Evolutionary conservation across 2,329 filamentous ascomycete species (phyloP), one percentile per base, ranked within the genome.

Genomic region (Sphaerulina musiva): DNA sequence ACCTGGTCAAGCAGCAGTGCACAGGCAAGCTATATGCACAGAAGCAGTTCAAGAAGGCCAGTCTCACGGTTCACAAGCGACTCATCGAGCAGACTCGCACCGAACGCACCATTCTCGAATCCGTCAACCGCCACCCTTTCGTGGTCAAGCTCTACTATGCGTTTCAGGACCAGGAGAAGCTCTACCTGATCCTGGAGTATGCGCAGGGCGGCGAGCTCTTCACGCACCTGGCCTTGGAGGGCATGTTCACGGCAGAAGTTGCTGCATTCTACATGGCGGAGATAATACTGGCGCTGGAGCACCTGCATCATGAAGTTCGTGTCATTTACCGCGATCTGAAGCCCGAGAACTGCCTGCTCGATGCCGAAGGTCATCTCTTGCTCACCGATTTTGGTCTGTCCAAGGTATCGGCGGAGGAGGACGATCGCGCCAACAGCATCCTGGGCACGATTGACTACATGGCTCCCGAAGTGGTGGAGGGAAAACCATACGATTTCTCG

Each of bases 221-320:
- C 70, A 90, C 88, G n/a, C 92, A 97, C 67, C 79, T 98, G 26
- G 89, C 85, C 55, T 86, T 89, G 61, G 91, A 97, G 70, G 88
- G 89, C 70, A 97, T 97, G 88, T 97, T 98, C 63, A 80, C 86
- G 11, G 92, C 97, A 73, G 80, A 87, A 12, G 86, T 86, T 1
- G 87, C 92, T 0, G 89, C 91, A 1, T 98, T 97, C 72, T 98
- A 98, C 79, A 95, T 97, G 88, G 95, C 90, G 0, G 91, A 98
- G 74, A 95, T 98, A 84, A 84, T 95, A 4, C 82, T 98, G 23
- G 95, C 93, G 31, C 81, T 98, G 45, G 89, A 92, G 70, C 91
- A 98, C 71, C 80, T 98, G 26, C 93, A 98, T 73, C 84, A 87
- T 63, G 90, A 86, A 59, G 83, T 97, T 20, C 92, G 93, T 12